Conservation (phyloP, 305 asterid genomes). For the Euphrasia arctica region DNA sequence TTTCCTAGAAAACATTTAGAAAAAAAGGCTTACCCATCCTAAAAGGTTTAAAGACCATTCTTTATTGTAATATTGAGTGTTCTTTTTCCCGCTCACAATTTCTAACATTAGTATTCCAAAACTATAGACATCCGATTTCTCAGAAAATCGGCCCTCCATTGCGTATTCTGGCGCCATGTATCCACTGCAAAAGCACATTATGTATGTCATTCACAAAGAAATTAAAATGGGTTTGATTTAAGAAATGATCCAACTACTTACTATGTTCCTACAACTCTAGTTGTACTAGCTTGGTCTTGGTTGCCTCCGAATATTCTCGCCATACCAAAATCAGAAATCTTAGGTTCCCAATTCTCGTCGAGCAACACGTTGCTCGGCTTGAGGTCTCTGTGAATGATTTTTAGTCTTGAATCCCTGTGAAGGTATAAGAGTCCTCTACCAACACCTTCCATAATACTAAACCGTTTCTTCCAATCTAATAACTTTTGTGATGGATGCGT, state of each 20-base stretch:
- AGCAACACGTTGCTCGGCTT: conserved; percentile 16
- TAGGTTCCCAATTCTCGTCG: conserved; percentile 4
- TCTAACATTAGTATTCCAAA: conserved; percentile 16
- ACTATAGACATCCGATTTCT: conserved; percentile 11
- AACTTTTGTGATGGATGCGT: conserved; percentile 4
- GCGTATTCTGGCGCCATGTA: conserved; percentile 17
- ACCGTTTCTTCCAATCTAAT: conserved; percentile 7
- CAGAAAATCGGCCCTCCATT: conserved; percentile 5
- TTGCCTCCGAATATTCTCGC: conserved; percentile 13
- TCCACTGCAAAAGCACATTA: not conserved
- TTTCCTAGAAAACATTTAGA: no score
- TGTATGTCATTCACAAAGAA: not conserved
- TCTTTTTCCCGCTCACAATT: conserved; percentile 7
- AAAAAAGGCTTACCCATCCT: conserved; percentile 6
- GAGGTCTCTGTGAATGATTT: conserved; percentile 14
- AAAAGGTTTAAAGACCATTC: conserved; percentile 14
- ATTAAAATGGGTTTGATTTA: not conserved
- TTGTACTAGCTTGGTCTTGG: not conserved
- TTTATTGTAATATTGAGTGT: conserved; percentile 2
- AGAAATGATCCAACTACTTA: not conserved
- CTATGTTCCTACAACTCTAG: conserved; percentile 18
- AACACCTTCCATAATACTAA: not conserved
- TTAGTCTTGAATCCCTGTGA: conserved; percentile 12
- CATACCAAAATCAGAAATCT: conserved; percentile 7
- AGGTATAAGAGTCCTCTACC: conserved; percentile 14